Evolutionary conservation across 1,139 yeast species (phyloP), one percentile per base, ranked within the genome.

Genomic region (Maudiozyma humilis): DNA sequence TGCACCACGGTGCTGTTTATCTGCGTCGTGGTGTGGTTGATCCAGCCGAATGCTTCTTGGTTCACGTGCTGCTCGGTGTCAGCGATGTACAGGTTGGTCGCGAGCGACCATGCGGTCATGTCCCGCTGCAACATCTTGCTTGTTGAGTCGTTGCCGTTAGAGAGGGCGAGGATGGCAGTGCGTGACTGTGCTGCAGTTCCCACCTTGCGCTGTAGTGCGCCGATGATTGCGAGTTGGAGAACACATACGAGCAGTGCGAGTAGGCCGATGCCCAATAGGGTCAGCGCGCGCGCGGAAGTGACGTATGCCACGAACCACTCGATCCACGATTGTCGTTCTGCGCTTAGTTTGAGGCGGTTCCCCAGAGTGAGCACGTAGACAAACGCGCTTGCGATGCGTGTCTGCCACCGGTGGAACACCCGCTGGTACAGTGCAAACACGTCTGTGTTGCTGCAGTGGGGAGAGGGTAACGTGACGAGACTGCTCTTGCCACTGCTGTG

Each of bases 31-130:
- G 88, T 72, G 2, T 69, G 68, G 44, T 69, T 69, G 0, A 85
- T 71, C 75, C 83, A 75, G 0, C 87, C 86, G 49, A 89, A 77
- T 16, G 87, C 52, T 36, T 81, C 76, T 4, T 70, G 63, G 60
- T 89, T 89, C 32, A 88, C 62, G 3, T 60, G 59, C 0, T 50
- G 42, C 57, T 85, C 76, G 8, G 73, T 68, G 1, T 54, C 47
- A 10, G 54, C 49, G 12, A 82, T 63, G 44, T 72, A 73, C 1
- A 44, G 45, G 52, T 82, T 82, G 0, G 84, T 74, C 18, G 69
- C 64, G 35, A 63, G 59, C 0, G 74, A 64, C 89, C 89, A 82
- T 3, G 52, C 48, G 0, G 45, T 39, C 32, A 59, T 42, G 29
- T 50, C 58, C 8, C 44, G 43, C 18, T 47, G 42, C 12, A 47